Evolutionary conservation across 257 asterid species (phyloP), one percentile per base, ranked within the genome.

Genomic region (Mentha longifolia): DNA sequence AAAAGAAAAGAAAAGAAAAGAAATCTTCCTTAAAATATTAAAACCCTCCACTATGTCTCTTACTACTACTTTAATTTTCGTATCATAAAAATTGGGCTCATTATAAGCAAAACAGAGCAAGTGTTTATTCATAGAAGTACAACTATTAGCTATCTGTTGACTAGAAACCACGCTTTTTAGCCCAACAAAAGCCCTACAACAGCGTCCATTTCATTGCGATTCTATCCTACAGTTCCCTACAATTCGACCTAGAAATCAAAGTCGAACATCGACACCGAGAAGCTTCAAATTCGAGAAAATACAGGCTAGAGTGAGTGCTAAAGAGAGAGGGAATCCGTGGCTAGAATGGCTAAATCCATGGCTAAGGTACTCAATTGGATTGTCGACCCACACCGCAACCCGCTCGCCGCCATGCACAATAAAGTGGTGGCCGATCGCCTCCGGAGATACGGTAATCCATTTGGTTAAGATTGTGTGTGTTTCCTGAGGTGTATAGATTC

Each of bases 361-460:
- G 82, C 86, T 41, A 71, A 80, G 33, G 62, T 89, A 3, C 12
- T 80, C 11, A 82, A 80, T 43, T 89, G 95, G 96, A 77, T 91
- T 10, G 83, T 85, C 39, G 97, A 91, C 70, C 97, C 97, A 16
- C 82, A 68, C 54, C 87, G 84, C 82, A 91, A 91, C 72, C 94
- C 91, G 3, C 85, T 91, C 39, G 97, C 97, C 19, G 87, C 87
- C 51, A 31, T 84, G 42, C 97, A 91, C 76, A 87, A 70, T 89
- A 91, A 82, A 77, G 20, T 87, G 63, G 43, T 91, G 42, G 63
- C 81, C 31, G 41, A 56, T 33, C 92, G 96, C 78, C 95, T 91
- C 59, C 85, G 87, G 31, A 82, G 72, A 63, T 84, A 47, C 74
- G 97, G 97, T 87, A 73, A 37, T 6, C 22, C 22, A 51, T 61